Evolutionary conservation across 148 eudicot species (phyloP).

Genomic region (Camellia japonica): DNA sequence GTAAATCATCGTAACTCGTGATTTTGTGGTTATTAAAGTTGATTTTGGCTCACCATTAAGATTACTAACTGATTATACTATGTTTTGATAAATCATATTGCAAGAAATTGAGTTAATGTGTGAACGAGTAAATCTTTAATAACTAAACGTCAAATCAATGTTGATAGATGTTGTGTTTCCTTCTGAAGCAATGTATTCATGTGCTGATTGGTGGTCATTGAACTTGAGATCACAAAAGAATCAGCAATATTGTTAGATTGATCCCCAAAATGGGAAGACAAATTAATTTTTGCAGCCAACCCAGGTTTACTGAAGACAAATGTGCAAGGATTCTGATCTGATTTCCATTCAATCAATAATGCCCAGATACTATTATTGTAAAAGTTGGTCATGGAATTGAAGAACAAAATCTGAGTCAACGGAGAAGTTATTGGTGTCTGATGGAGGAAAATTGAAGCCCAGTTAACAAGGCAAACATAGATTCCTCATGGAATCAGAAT

Average conservation of each 20-base stretch:
- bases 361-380: not conserved
- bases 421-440: slow-evolving; percentile 11
- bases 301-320: not conserved
- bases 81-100: not conserved
- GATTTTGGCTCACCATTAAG: not conserved
- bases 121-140: too few relatives aligned
- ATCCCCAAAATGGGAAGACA: not conserved
- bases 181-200: not conserved
- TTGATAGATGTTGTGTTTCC: not conserved
- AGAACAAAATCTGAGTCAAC: not conserved
- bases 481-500: too few relatives aligned
- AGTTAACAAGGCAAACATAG: not conserved
- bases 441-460: not conserved
- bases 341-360: not conserved
- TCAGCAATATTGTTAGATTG: not conserved
- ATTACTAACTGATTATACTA: not conserved
- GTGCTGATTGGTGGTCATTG: slow-evolving; percentile 1
- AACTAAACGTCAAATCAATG: not conserved
- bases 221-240: not conserved
- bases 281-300: not conserved
- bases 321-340: slow-evolving; percentile 2
- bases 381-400: not conserved
- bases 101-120: not conserved
- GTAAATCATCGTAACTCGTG: too few relatives aligned
- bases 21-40: not conserved